Percentiles rank a stretch among this genome's conserved stretches.
Conservation (phyloP, 78 protist species). For the Dictyostelium capitatum region DNA sequence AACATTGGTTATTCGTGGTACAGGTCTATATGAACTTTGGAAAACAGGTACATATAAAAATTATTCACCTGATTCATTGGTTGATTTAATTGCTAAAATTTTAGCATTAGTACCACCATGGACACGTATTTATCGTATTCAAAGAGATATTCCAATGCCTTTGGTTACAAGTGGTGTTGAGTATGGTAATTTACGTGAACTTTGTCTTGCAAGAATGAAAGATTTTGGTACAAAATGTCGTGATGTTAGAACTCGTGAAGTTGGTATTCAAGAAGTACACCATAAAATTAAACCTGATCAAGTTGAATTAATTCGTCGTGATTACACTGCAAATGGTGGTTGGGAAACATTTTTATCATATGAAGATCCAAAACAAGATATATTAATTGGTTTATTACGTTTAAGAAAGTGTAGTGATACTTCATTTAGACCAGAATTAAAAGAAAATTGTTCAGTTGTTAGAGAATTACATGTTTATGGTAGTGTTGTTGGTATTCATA, state of each 20-base stretch:
- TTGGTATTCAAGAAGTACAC: slow-evolving; percentile 92
- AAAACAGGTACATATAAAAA: slow-evolving; percentile 88
- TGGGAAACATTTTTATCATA: slow-evolving; percentile 98
- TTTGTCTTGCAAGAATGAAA: slow-evolving; percentile 86
- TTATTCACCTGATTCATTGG: slow-evolving; percentile 84
- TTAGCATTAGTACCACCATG: slow-evolving; percentile 97
- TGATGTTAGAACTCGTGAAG: slow-evolving; percentile 92
- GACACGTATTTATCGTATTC: slow-evolving; percentile 96
- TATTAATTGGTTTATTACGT: slow-evolving; percentile 94
- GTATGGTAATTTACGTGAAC: slow-evolving; percentile 96
- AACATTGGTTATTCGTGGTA: slow-evolving; percentile 97
- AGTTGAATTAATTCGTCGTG: slow-evolving; percentile 97
- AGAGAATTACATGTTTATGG: slow-evolving; percentile 99
- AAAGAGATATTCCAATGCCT: slow-evolving; percentile 98
- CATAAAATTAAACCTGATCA: slow-evolving; percentile 85
- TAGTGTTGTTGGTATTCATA: slow-evolving; percentile 89
- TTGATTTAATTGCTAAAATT: slow-evolving; percentile 89
- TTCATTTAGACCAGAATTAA: slow-evolving; percentile 91
- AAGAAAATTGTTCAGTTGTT: slow-evolving; percentile 89
- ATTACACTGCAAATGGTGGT: slow-evolving; percentile 96
- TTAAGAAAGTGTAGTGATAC: slow-evolving; percentile 89
- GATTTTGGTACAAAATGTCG: slow-evolving; percentile 92
- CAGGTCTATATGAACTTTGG: slow-evolving; percentile 94
- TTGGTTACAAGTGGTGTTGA: slow-evolving; percentile 96
- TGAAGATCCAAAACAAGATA: slow-evolving; percentile 97